phyloP scores from a whole-genome alignment of 2,329 filamentous ascomycete species.

The Penicillium vulpinum region DNA sequence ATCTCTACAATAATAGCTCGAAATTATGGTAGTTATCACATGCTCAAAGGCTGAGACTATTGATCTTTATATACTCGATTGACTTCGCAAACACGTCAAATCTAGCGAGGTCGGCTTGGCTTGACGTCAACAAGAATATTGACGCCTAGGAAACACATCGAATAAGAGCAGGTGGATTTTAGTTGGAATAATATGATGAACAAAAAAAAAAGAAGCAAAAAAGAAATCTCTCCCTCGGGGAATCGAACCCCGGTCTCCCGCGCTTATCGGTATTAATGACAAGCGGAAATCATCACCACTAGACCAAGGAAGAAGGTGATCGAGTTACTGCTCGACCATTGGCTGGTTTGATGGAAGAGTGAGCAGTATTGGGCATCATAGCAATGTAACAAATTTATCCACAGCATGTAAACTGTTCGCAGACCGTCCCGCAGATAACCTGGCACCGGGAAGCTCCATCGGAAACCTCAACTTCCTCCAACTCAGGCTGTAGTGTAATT shows the following conservation, averaged over 20 bases:
- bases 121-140: conserved; percentile 5
- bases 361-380: not conserved
- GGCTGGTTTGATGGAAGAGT: conserved; percentile 18
- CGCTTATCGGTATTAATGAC: conserved; percentile 35
- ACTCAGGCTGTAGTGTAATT: conserved; percentile 68
- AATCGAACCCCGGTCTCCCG: conserved; percentile 44
- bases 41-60: too few species aligned
- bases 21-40: too few species aligned
- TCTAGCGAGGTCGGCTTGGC: too few species aligned
- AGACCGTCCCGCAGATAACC: conserved; percentile 54
- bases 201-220: too few species aligned
- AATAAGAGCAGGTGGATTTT: too few species aligned
- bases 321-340: conserved; percentile 29
- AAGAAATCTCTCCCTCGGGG: conserved; percentile 37
- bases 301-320: conserved; percentile 35
- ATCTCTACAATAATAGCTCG: too few species aligned
- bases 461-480: conserved; percentile 24
- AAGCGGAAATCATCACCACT: conserved; percentile 46
- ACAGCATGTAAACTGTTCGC: conserved; percentile 57
- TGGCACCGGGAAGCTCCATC: conserved; percentile 44
- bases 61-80: too few species aligned
- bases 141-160: too few species aligned
- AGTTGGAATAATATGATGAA: too few species aligned
- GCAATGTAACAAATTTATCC: conserved; percentile 17
- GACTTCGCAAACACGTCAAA: too few species aligned